Base-by-base conservation (phyloP, 306 rosid genomes). In the Argentina anserina region DNA sequence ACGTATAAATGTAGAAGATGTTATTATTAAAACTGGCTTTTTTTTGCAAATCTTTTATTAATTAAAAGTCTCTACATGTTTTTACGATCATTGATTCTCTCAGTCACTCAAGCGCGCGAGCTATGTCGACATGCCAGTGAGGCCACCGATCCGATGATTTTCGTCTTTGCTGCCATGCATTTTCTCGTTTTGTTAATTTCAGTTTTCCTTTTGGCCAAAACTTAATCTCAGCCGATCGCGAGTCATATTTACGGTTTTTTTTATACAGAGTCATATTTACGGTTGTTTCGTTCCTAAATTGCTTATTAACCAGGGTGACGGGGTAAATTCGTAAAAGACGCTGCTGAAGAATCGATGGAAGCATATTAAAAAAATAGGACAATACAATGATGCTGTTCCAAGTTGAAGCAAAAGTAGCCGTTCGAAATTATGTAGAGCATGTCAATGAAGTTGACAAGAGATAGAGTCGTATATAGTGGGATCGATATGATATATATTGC, bases 361-460 rank as follows among this genome's bases (percentile, higher is more conserved):
- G 37, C 7, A 58, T 6, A 58, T 58, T 26, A 12, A 11, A 28
- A 28, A 58, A 58, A 58, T 6, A 28, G 10, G 64, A 58, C 37
- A 34, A 62, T 2, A 28, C 65, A 28, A 59, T 29, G 17, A 18
- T 7, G 34, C 6, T 34, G 14, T 39, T 66, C 70, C 20, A 66
- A 66, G 36, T 41, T 1, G 36, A 42, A 42, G 71, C 37, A 66
- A 66, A 66, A 66, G 71, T 25, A 17, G 21, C 53, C 36, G 53
- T 66, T 42, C 53, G 15, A 66, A 66, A 43, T 66, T 14, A 2
- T 42, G 55, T 42, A 41, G 53, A 43, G 70, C 26, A 66, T 28
- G 71, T 66, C 71, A 66, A 66, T 66, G 71, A 66, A 66, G 71
- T 66, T 42, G 71, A 66, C 55, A 15, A 42, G 55, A 66, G 58